These are phyloP conservation scores for Xylogone sp. DNA, from an alignment of 2,329 filamentous ascomycete genomes.

Conservation along the genomic window DNA sequence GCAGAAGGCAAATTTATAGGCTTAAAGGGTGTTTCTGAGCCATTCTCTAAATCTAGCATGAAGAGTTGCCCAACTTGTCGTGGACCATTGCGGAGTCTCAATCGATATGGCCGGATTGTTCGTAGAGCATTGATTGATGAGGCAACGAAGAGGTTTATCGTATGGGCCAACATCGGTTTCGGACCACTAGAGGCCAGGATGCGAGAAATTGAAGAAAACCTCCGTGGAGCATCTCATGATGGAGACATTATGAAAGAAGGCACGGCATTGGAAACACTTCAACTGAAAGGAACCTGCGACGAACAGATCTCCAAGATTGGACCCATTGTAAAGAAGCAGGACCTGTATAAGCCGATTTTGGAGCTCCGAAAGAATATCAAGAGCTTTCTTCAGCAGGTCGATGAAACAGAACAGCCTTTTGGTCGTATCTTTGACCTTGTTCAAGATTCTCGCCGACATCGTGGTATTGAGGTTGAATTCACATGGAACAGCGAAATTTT, in stretches of 20 bases:
- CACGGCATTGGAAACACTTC: conserved; percentile 9
- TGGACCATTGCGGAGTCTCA: conserved; percentile 51
- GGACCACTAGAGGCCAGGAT: conserved; percentile 18
- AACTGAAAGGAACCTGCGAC: conserved; percentile 15
- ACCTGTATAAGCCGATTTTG: conserved; percentile 21
- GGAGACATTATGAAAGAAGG: no score
- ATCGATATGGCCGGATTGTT: conserved; percentile 60
- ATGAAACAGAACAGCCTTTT: conserved; percentile 35
- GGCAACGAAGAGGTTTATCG: conserved; percentile 60
- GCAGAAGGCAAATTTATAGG: conserved; percentile 28
- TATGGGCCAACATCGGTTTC: conserved; percentile 39
- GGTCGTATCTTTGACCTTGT: conserved; percentile 31
- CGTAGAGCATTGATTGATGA: conserved; percentile 58
- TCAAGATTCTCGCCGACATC: conserved; percentile 25
- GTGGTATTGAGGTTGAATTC: conserved; percentile 19
- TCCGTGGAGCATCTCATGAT: conserved; percentile 12
- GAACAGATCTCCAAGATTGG: conserved; percentile 21
- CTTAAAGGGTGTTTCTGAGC: conserved; percentile 33
- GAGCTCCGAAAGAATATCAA: conserved; percentile 25
- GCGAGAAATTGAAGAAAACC: conserved; percentile 17
- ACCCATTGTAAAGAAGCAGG: conserved; percentile 17
- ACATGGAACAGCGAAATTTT: conserved; percentile 27
- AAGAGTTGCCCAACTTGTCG: conserved; percentile 58
- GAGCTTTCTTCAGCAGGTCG: conserved; percentile 28
- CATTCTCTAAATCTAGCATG: conserved; percentile 46